Base-by-base conservation (phyloP, 2,329 filamentous ascomycete genomes). In the Nothopassalora personata region DNA sequence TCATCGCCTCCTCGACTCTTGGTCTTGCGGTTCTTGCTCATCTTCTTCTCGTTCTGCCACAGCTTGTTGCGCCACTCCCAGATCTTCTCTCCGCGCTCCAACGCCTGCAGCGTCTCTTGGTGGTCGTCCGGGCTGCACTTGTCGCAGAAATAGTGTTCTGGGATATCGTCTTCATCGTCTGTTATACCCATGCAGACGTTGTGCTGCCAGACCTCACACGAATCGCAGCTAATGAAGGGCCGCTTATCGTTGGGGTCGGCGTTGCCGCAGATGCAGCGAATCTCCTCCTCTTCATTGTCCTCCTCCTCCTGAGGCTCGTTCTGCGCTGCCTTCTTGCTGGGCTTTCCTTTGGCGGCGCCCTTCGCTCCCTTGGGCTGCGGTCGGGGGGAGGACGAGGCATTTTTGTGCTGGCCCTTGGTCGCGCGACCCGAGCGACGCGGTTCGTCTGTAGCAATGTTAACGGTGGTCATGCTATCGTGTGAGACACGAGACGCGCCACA, bases 341-440 rank as follows among this genome's bases (percentile, higher is more conserved):
- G 51, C 61, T 74, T 69, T 36, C 53, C 67, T 70, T 81, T 82
- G 59, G 75, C 70, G 13, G 39, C 39, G 7, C 11, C 13, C 49
- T 51, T 51, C 65, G 80, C 77, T 56, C 77, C 60, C 54, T 65
- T 66, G 36, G 66, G 57, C 33, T 65, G 67, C 5, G 72, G 71
- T 33, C 72, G 70, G 10, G 78, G 73, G 15, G 77, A 75, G 67
- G 89, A 83, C 57, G 88, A 81, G 71, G 96, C 87, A 65, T 89
- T 88, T 76, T 96, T 96, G 76, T 97, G 91, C 70, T 97, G 92
- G 72, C 94, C 94, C 73, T 99, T 99, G 64, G 94, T 99, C 69
- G 93, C 91, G 70, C 94, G 89, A 65, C 94, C 92, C 47, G 94
- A 99, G 72, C 94, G 90, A 74, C 94, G 88, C 60, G 91, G 90